Evolutionary conservation across 306 rosid genomes (phyloP).

Genomic region (Cyclanthera cordifolia): DNA sequence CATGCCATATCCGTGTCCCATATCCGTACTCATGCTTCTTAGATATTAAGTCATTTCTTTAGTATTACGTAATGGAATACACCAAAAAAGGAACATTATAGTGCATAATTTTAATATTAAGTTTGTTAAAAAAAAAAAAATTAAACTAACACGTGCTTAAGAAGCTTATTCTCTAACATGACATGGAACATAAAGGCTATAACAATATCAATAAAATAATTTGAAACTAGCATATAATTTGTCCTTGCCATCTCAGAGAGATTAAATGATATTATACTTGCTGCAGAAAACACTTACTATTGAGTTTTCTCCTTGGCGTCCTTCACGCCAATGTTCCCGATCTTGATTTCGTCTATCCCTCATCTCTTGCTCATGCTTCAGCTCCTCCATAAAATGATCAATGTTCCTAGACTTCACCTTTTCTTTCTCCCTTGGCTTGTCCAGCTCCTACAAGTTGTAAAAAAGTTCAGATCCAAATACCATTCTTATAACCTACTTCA

Average conservation of each 20-base stretch:
- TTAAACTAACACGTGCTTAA: background rate
- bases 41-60: too few relatives aligned
- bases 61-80: background rate
- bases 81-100: background rate
- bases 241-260: background rate
- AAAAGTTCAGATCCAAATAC: conserved; percentile 19
- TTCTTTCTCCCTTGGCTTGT: conserved; percentile 79
- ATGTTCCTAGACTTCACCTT: conserved; percentile 84
- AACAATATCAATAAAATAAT: background rate
- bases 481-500: background rate
- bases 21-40: too few relatives aligned
- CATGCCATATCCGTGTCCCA: too few relatives aligned
- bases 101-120: background rate
- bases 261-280: background rate
- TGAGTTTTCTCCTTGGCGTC: conserved; percentile 59
- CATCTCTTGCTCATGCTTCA: conserved; percentile 92
- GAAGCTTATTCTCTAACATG: background rate
- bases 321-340: conserved; percentile 78
- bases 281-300: conserved; percentile 33
- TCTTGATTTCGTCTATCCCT: conserved; percentile 92
- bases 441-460: conserved; percentile 57
- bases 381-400: conserved; percentile 97
- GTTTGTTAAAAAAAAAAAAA: background rate
- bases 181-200: background rate
- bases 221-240: background rate